These are phyloP conservation scores for Paspalum notatum DNA, from an alignment of 176 grass and related monocot species.

Conservation along the genomic window DNA sequence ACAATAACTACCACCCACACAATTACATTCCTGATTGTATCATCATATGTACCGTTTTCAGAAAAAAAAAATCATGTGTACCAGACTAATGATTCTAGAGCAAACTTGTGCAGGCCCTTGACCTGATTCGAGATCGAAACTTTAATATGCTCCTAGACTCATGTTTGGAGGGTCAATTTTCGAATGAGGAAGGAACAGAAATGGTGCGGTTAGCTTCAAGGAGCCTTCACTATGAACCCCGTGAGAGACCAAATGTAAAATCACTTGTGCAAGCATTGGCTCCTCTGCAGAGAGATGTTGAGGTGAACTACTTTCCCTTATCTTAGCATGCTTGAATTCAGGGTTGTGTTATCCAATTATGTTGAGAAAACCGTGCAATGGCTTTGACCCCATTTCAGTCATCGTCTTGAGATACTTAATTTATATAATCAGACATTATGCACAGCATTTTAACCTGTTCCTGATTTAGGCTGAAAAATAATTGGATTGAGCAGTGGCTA, in stretches of 20 bases:
- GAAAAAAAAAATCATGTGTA: background rate
- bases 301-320: conserved; percentile 58
- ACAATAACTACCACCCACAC: background rate
- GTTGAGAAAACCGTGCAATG: background rate
- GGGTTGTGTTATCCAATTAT: conserved; percentile 8
- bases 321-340: conserved; percentile 7
- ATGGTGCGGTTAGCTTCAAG: conserved; percentile 96
- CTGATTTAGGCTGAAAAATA: conserved; percentile 10
- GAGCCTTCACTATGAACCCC: conserved; percentile 93
- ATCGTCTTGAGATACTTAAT: conserved; percentile 9
- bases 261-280: conserved; percentile 82
- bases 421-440: background rate
- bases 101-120: conserved; percentile 80
- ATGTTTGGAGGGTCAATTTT: conserved; percentile 96
- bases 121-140: conserved; percentile 93
- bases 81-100: conserved; percentile 30
- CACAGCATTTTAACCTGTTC: background rate
- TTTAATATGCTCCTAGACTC: conserved; percentile 98
- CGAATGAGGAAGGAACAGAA: conserved; percentile 95
- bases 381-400: conserved; percentile 28
- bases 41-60: background rate
- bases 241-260: conserved; percentile 90
- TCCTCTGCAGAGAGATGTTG: conserved; percentile 84
- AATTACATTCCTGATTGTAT: conserved; percentile 4
- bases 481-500: background rate